These are phyloP conservation scores for Rauvolfia tetraphylla DNA, from an alignment of 257 asterid genomes.

Conservation along the genomic window DNA sequence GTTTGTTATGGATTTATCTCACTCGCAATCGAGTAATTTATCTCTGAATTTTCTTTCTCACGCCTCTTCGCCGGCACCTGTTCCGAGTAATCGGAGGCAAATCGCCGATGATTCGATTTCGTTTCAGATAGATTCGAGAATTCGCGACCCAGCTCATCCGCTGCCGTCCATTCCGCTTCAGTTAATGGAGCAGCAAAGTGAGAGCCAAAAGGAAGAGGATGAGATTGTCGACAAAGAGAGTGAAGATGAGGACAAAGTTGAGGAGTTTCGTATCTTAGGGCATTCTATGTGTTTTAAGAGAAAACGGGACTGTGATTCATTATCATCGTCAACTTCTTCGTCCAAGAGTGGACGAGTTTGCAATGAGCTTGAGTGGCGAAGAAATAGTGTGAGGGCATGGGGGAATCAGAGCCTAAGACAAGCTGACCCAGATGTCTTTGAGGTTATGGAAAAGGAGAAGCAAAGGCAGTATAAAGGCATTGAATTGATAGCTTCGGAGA, in stretches of 20 bases:
- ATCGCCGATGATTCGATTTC: conserved; percentile 49
- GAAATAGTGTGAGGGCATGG: conserved; percentile 64
- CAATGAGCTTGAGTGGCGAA: conserved; percentile 49
- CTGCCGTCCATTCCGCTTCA: conserved; percentile 60
- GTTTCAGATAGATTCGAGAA: conserved; percentile 60
- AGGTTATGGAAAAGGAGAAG: conserved; percentile 81
- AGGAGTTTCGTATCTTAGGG: conserved; percentile 40
- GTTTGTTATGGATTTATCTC: conserved; percentile 13
- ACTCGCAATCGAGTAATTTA: conserved; percentile 27
- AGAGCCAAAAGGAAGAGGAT: conserved; percentile 9
- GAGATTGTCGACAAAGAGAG: conserved; percentile 9
- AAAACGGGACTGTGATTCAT: conserved; percentile 23
- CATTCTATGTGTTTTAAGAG: conserved; percentile 40
- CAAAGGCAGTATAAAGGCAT: conserved; percentile 74
- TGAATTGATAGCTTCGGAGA: conserved; percentile 85
- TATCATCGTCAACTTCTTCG: conserved; percentile 29
- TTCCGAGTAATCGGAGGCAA: conserved; percentile 29
- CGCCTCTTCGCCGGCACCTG: conserved; percentile 28
- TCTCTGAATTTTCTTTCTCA: conserved; percentile 68
- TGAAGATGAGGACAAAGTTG: conserved; percentile 24
- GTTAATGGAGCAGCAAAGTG: conserved; percentile 48
- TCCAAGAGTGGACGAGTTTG: conserved; percentile 33
- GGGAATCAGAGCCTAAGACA: conserved; percentile 64
- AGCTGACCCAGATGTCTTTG: conserved; percentile 69
- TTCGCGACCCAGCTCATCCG: conserved; percentile 32